A percentile compares a stretch with the other conserved stretches of the same genome.
Conservation (phyloP, 2,329 filamentous ascomycete species). For the Graphiopsis chlorocephala region DNA sequence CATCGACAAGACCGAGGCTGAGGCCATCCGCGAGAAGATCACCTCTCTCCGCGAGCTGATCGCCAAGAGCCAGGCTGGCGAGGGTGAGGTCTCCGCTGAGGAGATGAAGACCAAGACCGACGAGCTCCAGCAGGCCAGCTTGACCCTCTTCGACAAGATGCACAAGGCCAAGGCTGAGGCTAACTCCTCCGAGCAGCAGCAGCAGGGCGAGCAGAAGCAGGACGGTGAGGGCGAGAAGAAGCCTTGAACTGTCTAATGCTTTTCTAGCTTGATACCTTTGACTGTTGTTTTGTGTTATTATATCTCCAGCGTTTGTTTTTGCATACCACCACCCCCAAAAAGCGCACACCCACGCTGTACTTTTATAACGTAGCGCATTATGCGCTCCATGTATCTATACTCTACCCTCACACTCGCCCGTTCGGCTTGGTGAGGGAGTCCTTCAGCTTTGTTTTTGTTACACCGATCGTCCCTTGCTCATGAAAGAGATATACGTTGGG, state of each 20-base stretch:
- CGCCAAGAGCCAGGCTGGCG: slow-evolving; percentile 89
- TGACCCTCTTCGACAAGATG: slow-evolving; percentile 99
- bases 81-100: slow-evolving; percentile 78
- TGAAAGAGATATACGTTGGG: not conserved
- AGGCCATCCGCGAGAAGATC: slow-evolving; percentile 96
- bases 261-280: slow-evolving; percentile 8
- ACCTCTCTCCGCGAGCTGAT: slow-evolving; percentile 75
- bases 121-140: slow-evolving; percentile 89
- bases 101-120: slow-evolving; percentile 99
- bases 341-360: slow-evolving; percentile 10
- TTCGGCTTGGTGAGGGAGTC: slow-evolving; percentile 12
- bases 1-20: slow-evolving; percentile 94
- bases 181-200: slow-evolving; percentile 38
- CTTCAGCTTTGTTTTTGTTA: not conserved
- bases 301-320: slow-evolving; percentile 13
- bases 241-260: slow-evolving; percentile 43
- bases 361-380: slow-evolving; percentile 12
- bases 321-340: slow-evolving; percentile 11
- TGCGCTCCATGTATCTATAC: slow-evolving; percentile 16
- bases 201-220: slow-evolving; percentile 46
- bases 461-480: not conserved
- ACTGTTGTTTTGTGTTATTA: slow-evolving; percentile 9
- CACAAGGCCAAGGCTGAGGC: slow-evolving; percentile 77
- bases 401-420: slow-evolving; percentile 6
- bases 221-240: slow-evolving; percentile 70